Percentiles rank a stretch among this genome's conserved stretches.
Evolutionary conservation across 75 land plant genomes (phyloP).

Genomic region (Azolla pinnata): DNA sequence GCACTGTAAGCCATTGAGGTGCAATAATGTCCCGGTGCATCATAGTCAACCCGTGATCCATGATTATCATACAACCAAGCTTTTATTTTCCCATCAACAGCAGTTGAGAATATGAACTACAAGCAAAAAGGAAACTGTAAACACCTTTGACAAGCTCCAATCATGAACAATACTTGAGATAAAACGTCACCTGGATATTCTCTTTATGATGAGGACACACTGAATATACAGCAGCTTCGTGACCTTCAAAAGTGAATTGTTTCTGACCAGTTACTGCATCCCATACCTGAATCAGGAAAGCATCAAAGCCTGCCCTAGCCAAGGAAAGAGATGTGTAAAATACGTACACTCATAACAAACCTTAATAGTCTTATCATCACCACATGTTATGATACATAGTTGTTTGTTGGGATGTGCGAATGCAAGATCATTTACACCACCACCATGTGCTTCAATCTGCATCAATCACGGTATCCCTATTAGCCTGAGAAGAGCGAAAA

Average conservation of each 20-base stretch:
- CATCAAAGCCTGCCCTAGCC: no score
- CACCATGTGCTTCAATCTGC: conserved; percentile 92
- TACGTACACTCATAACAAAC: conserved; percentile 16
- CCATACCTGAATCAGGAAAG: conserved; percentile 51
- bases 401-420: conserved; percentile 82
- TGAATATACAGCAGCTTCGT: conserved; percentile 81
- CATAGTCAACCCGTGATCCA: conserved; percentile 80
- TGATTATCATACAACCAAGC: conserved; percentile 75
- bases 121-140: not conserved
- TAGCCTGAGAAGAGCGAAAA: no score
- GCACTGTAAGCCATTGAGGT: conserved; percentile 92
- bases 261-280: conserved; percentile 56
- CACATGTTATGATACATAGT: conserved; percentile 78
- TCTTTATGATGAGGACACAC: conserved; percentile 84
- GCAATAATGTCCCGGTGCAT: conserved; percentile 79
- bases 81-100: conserved; percentile 79
- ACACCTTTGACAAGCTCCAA: no score
- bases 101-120: conserved; percentile 84
- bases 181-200: conserved; percentile 66
- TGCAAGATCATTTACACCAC: conserved; percentile 90
- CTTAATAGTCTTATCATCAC: conserved; percentile 91
- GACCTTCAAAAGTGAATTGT: conserved; percentile 71
- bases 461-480: not conserved
- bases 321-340: not conserved
- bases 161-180: no score